Percentiles rank a stretch among this genome's conserved stretches.
Evolutionary conservation across 495 filamentous ascomycete species (phyloP).

Genomic region (Daldinia concentrica): DNA sequence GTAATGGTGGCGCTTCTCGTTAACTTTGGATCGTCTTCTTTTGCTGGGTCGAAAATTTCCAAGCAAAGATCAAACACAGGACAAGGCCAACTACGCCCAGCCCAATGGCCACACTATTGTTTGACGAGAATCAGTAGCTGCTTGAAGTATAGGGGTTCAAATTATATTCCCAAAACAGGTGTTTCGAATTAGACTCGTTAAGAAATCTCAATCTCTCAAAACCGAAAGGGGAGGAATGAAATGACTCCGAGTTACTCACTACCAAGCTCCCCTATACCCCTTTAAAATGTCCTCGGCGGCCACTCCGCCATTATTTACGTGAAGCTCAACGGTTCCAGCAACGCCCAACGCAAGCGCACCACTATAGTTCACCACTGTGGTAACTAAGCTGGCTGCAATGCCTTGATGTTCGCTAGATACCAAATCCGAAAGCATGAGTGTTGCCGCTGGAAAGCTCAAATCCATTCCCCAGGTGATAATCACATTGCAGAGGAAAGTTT

Average conservation of each 20-base stretch:
- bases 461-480: slow-evolving; percentile 67
- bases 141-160: neutral
- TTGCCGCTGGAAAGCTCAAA: slow-evolving; percentile 54
- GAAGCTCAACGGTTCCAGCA: slow-evolving; percentile 56
- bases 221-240: neutral
- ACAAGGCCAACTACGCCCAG: slow-evolving; percentile 41
- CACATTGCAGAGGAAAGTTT: slow-evolving; percentile 60
- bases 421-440: slow-evolving; percentile 56
- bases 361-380: slow-evolving; percentile 58
- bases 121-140: slow-evolving; percentile 14
- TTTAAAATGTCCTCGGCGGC: slow-evolving; percentile 48
- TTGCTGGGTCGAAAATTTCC: slow-evolving; percentile 41
- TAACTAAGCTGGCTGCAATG: slow-evolving; percentile 56
- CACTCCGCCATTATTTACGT: slow-evolving; percentile 48
- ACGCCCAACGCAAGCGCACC: slow-evolving; percentile 60
- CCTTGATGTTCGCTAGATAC: slow-evolving; percentile 58
- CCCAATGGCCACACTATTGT: slow-evolving; percentile 36
- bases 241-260: slow-evolving; percentile 27
- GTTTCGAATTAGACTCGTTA: neutral
- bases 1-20: neutral
- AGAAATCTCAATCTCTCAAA: neutral
- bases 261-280: slow-evolving; percentile 55
- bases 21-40: slow-evolving; percentile 3
- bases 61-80: slow-evolving; percentile 39
- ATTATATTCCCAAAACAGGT: neutral